Evolutionary conservation across 2,329 filamentous ascomycete species (phyloP).

Genomic region (Zalaria sp.): DNA sequence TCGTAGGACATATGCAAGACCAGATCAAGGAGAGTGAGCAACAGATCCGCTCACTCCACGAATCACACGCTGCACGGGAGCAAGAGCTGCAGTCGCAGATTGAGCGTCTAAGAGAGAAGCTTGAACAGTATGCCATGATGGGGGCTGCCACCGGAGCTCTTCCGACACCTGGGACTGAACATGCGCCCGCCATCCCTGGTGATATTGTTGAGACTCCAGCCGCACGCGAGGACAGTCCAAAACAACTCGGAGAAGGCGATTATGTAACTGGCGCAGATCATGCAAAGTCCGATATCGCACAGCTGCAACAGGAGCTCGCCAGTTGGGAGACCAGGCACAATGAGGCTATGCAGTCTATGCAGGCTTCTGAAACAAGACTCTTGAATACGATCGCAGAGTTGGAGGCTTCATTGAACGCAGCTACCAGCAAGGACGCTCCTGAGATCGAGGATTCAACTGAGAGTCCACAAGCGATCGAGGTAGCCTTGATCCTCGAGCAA

Average conservation of each 20-base stretch:
- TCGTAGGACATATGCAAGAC: constrained; percentile 74
- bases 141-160: constrained; percentile 5
- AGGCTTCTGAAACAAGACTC: constrained; percentile 58
- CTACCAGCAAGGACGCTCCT: constrained; percentile 8
- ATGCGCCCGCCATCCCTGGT: constrained; percentile 19
- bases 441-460: background rate
- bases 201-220: constrained; percentile 23
- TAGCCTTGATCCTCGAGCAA: constrained; percentile 18
- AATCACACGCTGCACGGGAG: constrained; percentile 60
- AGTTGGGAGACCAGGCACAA: constrained; percentile 68
- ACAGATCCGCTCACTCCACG: constrained; percentile 60
- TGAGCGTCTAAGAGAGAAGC: constrained; percentile 46
- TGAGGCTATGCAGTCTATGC: constrained; percentile 53
- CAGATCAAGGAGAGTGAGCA: constrained; percentile 76
- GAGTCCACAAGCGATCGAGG: constrained; percentile 11
- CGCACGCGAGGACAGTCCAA: constrained; percentile 8
- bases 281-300: constrained; percentile 35
- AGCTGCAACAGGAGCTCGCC: constrained; percentile 57
- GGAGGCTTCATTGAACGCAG: constrained; percentile 41
- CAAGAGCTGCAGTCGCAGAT: constrained; percentile 60
- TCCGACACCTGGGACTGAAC: constrained; percentile 10
- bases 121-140: constrained; percentile 20
- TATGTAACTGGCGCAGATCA: constrained; percentile 12
- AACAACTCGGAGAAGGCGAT: constrained; percentile 15
- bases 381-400: constrained; percentile 59